Conservation (phyloP, 208 protist species). For the Trypanosoma melophagium region DNA sequence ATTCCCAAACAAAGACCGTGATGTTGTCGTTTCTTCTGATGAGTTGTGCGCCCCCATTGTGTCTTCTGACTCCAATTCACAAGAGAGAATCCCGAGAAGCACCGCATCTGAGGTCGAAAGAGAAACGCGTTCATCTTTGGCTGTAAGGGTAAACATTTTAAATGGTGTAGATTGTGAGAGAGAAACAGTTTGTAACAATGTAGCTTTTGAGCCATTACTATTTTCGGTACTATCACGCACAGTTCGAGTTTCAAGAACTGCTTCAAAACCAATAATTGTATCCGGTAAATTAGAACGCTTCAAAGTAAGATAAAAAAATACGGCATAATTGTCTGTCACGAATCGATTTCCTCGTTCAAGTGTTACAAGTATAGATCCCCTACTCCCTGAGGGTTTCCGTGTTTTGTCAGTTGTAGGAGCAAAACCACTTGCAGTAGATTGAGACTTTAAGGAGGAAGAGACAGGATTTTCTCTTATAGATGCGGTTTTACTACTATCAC, state of each 20-base stretch:
- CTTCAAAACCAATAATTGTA: constrained; percentile 16
- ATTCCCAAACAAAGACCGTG: too few species aligned
- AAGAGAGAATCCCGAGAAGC: constrained; percentile 4
- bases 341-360: constrained; percentile 25
- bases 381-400: not conserved
- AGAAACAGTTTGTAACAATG: not conserved
- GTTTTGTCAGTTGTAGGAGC: not conserved
- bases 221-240: too few species aligned
- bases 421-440: not conserved
- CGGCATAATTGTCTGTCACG: constrained; percentile 24
- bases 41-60: too few species aligned
- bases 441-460: not conserved
- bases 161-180: not conserved
- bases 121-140: not conserved
- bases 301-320: constrained; percentile 27
- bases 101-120: not conserved
- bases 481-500: too few species aligned
- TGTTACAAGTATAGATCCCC: not conserved
- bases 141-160: constrained; percentile 1
- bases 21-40: too few species aligned
- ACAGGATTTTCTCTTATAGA: not conserved
- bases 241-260: not conserved
- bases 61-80: constrained; percentile 9
- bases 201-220: too few species aligned
- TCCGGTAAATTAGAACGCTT: constrained; percentile 2